Conservation (phyloP, 805 yeast species). For the Wickerhamiella kurtzmanii region DNA sequence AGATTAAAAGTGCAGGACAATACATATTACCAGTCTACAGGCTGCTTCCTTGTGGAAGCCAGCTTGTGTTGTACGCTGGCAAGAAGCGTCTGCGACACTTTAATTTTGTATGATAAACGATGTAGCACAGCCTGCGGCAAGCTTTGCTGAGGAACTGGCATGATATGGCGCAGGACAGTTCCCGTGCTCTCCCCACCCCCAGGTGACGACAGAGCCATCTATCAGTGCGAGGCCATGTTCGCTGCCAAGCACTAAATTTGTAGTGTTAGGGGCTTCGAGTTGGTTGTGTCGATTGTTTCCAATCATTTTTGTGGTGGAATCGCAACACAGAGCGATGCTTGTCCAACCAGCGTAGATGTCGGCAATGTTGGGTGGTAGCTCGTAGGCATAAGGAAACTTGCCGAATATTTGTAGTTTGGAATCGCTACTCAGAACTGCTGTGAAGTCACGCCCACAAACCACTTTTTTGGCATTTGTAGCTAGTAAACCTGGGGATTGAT, state of each 20-base stretch:
- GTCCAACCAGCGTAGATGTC: conserved; percentile 16
- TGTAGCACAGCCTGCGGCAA: conserved; percentile 23
- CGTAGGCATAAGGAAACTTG: conserved; percentile 10
- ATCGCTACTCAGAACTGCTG: conserved; percentile 22
- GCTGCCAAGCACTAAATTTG: conserved; percentile 45
- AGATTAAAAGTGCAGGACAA: conserved; percentile 20
- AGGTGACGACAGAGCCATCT: conserved; percentile 37
- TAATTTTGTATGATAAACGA: conserved; percentile 15
- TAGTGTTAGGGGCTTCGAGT: conserved; percentile 21
- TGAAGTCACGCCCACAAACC: conserved; percentile 47
- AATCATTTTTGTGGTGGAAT: conserved; percentile 30
- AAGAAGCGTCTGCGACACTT: conserved; percentile 21
- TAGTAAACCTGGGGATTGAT: conserved; percentile 8
- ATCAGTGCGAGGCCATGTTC: conserved; percentile 59
- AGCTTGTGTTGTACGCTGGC: conserved; percentile 16
- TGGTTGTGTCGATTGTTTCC: conserved; percentile 80
- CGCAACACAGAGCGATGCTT: conserved; percentile 7
- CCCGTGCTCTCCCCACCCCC: conserved; percentile 99
- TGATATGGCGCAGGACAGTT: conserved; percentile 51
- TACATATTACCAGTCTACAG: conserved; percentile 20
- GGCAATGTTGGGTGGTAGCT: conserved; percentile 24
- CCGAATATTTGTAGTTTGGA: conserved; percentile 25
- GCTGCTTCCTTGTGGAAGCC: background rate
- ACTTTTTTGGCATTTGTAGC: conserved; percentile 10
- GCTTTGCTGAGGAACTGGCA: background rate